Percentiles rank a stretch among this genome's conserved stretches.
Evolutionary conservation across 1,284 basidiomycete genomes (phyloP).

Genomic region (Ceratobasidium sp.): DNA sequence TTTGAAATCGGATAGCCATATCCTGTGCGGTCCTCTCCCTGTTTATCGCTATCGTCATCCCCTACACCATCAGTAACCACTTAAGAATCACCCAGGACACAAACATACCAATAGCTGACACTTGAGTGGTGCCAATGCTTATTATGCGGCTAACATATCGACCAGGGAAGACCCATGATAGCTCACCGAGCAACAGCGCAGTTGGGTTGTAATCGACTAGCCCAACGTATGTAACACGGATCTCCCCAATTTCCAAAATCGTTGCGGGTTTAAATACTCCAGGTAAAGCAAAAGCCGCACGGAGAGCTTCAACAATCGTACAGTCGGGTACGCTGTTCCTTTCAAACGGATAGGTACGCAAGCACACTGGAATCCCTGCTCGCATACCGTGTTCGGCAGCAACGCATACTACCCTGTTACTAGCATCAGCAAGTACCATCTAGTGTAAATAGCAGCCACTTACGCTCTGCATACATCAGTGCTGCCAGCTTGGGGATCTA

Average conservation of each 20-base stretch:
- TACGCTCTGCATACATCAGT: constrained; percentile 5
- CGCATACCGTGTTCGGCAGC: background rate
- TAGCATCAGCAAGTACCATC: background rate
- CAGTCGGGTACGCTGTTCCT: constrained; percentile 19
- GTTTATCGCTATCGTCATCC: background rate
- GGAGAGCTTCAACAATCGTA: constrained; percentile 13
- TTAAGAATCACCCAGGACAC: background rate
- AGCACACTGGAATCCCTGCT: background rate
- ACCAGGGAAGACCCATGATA: background rate
- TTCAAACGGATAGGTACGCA: constrained; percentile 4
- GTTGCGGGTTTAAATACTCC: constrained; percentile 20
- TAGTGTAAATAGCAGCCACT: background rate
- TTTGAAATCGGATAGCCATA: background rate
- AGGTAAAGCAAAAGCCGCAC: constrained; percentile 4
- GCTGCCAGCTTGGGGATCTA: background rate
- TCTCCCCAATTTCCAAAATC: background rate
- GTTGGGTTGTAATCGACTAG: constrained; percentile 16
- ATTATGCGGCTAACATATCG: background rate
- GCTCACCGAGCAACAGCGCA: background rate
- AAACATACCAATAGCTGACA: background rate
- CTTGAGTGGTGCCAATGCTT: constrained; percentile 5
- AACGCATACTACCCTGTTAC: constrained; percentile 17
- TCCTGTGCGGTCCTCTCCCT: constrained; percentile 13
- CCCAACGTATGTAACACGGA: constrained; percentile 10
- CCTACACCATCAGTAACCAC: background rate